Conservation (phyloP, 75 land plant species). For the Pinus taeda region DNA sequence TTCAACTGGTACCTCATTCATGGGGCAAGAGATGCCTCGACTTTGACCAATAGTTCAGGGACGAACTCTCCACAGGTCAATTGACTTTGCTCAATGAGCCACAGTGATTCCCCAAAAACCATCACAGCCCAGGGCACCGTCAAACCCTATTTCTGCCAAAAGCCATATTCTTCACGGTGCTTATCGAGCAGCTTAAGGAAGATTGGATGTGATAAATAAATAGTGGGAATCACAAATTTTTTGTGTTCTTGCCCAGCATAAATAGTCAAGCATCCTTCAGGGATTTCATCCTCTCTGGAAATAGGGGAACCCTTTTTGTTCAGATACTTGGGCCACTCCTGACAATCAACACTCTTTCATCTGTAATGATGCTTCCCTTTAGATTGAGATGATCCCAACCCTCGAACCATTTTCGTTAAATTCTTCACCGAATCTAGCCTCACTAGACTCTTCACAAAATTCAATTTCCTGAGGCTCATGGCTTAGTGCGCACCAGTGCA, state of each 20-base stretch:
- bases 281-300: not conserved
- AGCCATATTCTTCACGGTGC: conserved; percentile 58
- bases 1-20: not conserved
- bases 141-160: conserved; percentile 38
- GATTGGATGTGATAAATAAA: conserved; percentile 31
- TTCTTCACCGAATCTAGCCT: too few species aligned
- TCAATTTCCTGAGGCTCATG: too few species aligned
- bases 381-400: too few species aligned
- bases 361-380: too few species aligned
- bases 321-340: too few species aligned
- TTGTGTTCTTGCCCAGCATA: conserved; percentile 46
- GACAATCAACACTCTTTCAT: too few species aligned
- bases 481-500: too few species aligned
- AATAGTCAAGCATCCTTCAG: conserved; percentile 44
- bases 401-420: too few species aligned
- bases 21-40: not conserved
- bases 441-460: too few species aligned
- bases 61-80: conserved; percentile 1
- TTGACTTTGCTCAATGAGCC: conserved; percentile 14
- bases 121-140: conserved; percentile 53
- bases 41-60: not conserved
- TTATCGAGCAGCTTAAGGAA: conserved; percentile 47
- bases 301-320: too few species aligned
- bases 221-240: conserved; percentile 41
- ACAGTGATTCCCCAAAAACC: conserved; percentile 22